Evolutionary conservation across 257 asterid species (phyloP), one percentile per base, ranked within the genome.

Genomic region (Coffea eugenioides): DNA sequence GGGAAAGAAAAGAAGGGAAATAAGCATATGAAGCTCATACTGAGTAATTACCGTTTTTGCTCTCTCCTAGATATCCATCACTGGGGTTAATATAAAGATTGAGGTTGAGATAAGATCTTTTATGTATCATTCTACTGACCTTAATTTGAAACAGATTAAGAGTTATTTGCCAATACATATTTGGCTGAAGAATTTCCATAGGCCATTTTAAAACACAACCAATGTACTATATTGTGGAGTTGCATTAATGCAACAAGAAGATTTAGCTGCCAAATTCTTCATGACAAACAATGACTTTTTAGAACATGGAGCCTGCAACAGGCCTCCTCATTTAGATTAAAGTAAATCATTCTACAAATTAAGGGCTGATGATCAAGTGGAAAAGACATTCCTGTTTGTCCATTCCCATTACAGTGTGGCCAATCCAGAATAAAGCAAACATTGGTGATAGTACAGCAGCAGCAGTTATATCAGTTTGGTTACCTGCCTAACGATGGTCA

Each of bases 401-500:
- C n/a, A 62, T 62, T 36, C 9, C 0, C 8, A 23, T 62, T n/a
- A n/a, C 36, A 20, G 10, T 2, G 52, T 39, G 52, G 16, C 34
- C 34, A 31, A 31, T 31, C 34, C 34, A 31, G 34, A 31, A 31
- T 31, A 31, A 31, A 31, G 34, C 34, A 31, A 31, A 31, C 34
- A 31, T 31, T 31, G 34, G 34, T 31, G 34, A 31, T 31, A 31
- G 34, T 31, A 31, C 34, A 31, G 34, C 34, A 31, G 34, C 34
- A 31, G 34, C 34, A 31, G 34, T 31, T 31, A 31, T 31, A 31
- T 31, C 34, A 31, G 34, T 31, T 1, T 23, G 45, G 65, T 82
- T 89, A 95, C 98, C 97, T 95, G 98, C 81, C 94, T 92, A 81
- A 93, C 94, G 56, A 93, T 80, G 34, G 97, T 92, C 83, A 93